Base-by-base conservation (phyloP, 176 grass and related monocot species). In the Phoenix roebelenii region DNA sequence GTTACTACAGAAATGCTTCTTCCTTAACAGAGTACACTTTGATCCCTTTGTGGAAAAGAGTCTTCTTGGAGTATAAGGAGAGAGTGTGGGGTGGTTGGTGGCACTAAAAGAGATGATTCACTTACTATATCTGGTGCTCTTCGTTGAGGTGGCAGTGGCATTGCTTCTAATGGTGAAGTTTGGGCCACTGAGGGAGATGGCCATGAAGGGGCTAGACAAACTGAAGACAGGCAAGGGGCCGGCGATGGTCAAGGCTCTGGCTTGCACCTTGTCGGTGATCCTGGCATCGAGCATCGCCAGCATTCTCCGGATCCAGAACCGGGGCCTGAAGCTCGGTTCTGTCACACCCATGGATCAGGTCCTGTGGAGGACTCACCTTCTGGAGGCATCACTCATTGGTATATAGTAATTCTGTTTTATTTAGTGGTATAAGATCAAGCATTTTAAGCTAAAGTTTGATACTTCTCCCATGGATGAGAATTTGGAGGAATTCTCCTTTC, bases 361-460 rank as follows among this genome's bases (percentile, higher is more conserved):
- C 78, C 81, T 96, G 32, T 96, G 91, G 91, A 55, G 86, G 67
- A 90, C 91, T 15, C 86, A 90, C 71, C 86, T 90, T 58, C 80
- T 96, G 57, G 91, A 96, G 77, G 80, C 91, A 7, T 96, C 91
- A 5, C 91, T 96, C 65, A 96, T 96, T 51, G 91, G 91, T 95
- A 68, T 60, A 67, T 69, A 39, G 26, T 5, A 28, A 4, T 28
- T 28, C 26, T 4, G 3, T 28, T 28, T 3, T 28, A 28, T 5
- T 28, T 20, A 28, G 26, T 28, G 26, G 26, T 28, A 28, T 28
- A 0, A 28, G 26, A 28, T 28, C 26, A 28, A 28, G 2, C 26
- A 4, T 28, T 26, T 28, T 28, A 28, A 28, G 26, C 26, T 28
- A 28, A 28, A 28, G 26, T 3, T 4, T 28, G 5, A 28, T 4